Conservation (phyloP, 306 rosid genomes). For the Cucumis cinereus region DNA sequence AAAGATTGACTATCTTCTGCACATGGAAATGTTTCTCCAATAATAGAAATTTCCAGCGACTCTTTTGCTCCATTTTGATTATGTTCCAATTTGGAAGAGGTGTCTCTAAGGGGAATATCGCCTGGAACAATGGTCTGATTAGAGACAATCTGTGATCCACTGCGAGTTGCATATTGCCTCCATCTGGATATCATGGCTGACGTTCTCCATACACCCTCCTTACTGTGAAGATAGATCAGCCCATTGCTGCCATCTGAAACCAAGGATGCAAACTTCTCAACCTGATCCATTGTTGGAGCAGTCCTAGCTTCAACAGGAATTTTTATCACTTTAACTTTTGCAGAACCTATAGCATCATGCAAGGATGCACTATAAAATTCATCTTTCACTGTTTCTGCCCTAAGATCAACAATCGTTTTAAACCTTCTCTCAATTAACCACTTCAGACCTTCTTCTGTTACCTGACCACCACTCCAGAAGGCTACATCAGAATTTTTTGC, state of each 20-base stretch:
- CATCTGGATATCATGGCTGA: conserved; percentile 93
- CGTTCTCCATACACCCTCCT: conserved; percentile 82
- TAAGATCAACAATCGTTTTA: conserved; percentile 73
- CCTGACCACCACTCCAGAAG: conserved; percentile 96
- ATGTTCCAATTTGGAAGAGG: neutral
- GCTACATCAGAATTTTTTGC: conserved; percentile 43
- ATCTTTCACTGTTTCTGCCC: conserved; percentile 68
- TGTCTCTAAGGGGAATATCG: conserved; percentile 16
- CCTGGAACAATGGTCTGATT: conserved; percentile 25
- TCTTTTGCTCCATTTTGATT: conserved; percentile 21
- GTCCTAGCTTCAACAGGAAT: conserved; percentile 74
- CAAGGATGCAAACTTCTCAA: conserved; percentile 60
- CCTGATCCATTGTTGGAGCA: conserved; percentile 76
- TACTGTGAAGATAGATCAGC: conserved; percentile 81
- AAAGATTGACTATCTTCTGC: conserved; percentile 25
- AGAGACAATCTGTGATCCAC: conserved; percentile 24
- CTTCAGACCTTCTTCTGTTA: conserved; percentile 82
- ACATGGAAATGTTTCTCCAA: conserved; percentile 15
- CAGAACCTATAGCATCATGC: conserved; percentile 48
- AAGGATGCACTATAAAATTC: conserved; percentile 43
- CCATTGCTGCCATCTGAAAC: conserved; percentile 64
- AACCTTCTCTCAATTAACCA: conserved; percentile 66
- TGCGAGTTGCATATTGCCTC: conserved; percentile 57
- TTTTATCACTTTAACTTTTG: conserved; percentile 52
- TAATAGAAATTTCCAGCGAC: conserved; percentile 20